These are phyloP conservation scores for Umbelopsis sp. DNA, from an alignment of 192 early-diverging fungal genomes.

Conservation along the genomic window DNA sequence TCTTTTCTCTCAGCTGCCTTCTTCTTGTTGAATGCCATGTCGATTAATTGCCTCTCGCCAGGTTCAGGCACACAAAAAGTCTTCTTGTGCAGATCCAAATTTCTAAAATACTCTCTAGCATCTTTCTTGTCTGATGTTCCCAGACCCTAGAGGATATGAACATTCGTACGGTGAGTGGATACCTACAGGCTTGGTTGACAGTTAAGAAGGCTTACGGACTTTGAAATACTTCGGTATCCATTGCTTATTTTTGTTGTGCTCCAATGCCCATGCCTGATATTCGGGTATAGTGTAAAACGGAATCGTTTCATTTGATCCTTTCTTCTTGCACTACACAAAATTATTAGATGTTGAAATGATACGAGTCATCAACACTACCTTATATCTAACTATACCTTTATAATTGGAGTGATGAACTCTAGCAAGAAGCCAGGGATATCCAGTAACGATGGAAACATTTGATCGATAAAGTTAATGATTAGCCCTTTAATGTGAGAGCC, in stretches of 20 bases:
- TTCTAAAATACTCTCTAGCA: conserved; percentile 90
- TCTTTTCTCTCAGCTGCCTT: conserved; percentile 94
- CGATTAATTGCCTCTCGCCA: conserved; percentile 78
- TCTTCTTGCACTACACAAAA: conserved; percentile 42
- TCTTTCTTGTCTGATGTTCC: conserved; percentile 86
- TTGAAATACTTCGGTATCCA: conserved; percentile 97
- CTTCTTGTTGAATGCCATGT: conserved; percentile 97
- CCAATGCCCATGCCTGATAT: conserved; percentile 81
- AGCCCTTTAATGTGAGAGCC: conserved; percentile 98
- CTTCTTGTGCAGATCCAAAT: conserved; percentile 80
- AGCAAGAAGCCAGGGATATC: conserved; percentile 89
- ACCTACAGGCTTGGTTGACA: too few relatives aligned
- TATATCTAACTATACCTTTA: conserved; percentile 59
- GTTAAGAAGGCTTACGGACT: conserved; percentile 5
- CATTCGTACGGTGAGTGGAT: too few relatives aligned
- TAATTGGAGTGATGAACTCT: conserved; percentile 97
- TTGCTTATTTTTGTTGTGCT: conserved; percentile 68
- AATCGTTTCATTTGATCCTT: conserved; percentile 59
- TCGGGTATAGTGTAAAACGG: conserved; percentile 93
- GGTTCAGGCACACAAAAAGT: conserved; percentile 57
- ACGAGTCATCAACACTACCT: neutral
- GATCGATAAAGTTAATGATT: conserved; percentile 94
- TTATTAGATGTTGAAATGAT: neutral
- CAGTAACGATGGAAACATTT: conserved; percentile 89
- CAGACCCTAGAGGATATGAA: conserved; percentile 74